Conservation (phyloP, 148 eudicot genomes). For the Rhododendron molle region DNA sequence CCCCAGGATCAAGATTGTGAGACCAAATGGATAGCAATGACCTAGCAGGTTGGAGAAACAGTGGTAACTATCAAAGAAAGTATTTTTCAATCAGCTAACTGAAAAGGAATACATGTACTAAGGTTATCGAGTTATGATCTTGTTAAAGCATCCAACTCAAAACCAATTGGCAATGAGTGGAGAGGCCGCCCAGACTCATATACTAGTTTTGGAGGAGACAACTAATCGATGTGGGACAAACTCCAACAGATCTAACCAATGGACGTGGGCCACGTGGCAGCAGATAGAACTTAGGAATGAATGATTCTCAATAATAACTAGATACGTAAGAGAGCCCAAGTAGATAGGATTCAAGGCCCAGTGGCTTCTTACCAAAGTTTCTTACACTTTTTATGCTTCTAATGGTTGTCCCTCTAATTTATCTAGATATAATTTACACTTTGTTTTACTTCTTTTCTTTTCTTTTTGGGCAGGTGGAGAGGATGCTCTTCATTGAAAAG, state of each 20-base stretch:
- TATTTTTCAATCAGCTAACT: background rate
- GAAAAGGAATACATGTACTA: background rate
- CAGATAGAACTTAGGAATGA: background rate
- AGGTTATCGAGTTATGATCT: background rate
- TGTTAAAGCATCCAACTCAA: no score
- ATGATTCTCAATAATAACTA: background rate
- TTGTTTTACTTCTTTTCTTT: background rate
- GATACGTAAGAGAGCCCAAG: background rate
- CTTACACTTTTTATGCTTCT: background rate
- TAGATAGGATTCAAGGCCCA: background rate
- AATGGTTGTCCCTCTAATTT: background rate
- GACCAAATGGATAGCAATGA: conserved; percentile 1
- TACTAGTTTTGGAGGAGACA: no score
- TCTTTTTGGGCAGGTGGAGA: background rate
- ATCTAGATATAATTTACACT: background rate
- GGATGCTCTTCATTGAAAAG: background rate
- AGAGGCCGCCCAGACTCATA: no score
- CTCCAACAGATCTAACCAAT: no score
- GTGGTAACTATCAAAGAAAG: background rate
- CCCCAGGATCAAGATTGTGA: background rate
- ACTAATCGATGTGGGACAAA: no score
- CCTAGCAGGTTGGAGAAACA: background rate
- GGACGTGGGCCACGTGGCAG: background rate
- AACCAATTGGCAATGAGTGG: no score
- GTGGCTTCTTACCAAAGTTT: background rate